Percentiles rank a stretch among this genome's conserved stretches.
Conservation (phyloP, 192 early-diverging fungal genomes). For the Backusella liffmaniae region DNA sequence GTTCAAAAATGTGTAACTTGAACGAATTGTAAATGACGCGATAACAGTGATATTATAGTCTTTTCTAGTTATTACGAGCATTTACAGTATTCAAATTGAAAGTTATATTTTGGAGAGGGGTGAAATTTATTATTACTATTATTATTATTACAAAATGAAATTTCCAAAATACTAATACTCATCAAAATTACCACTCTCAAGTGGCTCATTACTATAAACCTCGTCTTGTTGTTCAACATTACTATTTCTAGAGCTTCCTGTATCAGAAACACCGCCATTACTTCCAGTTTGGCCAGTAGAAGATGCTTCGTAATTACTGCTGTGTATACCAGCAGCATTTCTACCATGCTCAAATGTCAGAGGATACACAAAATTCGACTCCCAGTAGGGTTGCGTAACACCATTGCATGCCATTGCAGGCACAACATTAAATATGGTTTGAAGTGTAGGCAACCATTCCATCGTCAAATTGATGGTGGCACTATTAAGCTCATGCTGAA, state of each 20-base stretch:
- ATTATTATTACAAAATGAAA: background rate
- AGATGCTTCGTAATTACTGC: background rate
- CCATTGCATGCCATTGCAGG: conserved; percentile 28
- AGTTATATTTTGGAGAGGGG: no score
- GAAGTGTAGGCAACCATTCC: conserved; percentile 37
- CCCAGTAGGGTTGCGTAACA: conserved; percentile 40
- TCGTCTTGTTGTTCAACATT: background rate
- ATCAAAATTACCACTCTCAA: background rate
- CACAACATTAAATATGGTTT: conserved; percentile 33
- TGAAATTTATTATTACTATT: background rate
- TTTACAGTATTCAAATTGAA: no score
- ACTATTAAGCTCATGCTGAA: conserved; percentile 44
- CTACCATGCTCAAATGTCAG: background rate
- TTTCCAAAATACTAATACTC: background rate
- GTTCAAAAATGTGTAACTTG: no score
- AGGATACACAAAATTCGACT: conserved; percentile 32
- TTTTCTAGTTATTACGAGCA: no score
- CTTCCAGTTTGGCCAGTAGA: background rate
- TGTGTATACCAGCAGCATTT: background rate
- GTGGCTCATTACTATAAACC: background rate
- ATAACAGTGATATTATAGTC: no score
- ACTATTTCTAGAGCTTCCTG: background rate
- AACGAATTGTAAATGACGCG: no score
- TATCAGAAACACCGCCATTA: background rate
- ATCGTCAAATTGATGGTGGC: conserved; percentile 39